These are phyloP conservation scores for Fusarium euwallaceae DNA, from an alignment of 2,329 filamentous ascomycete genomes.

Conservation along the genomic window DNA sequence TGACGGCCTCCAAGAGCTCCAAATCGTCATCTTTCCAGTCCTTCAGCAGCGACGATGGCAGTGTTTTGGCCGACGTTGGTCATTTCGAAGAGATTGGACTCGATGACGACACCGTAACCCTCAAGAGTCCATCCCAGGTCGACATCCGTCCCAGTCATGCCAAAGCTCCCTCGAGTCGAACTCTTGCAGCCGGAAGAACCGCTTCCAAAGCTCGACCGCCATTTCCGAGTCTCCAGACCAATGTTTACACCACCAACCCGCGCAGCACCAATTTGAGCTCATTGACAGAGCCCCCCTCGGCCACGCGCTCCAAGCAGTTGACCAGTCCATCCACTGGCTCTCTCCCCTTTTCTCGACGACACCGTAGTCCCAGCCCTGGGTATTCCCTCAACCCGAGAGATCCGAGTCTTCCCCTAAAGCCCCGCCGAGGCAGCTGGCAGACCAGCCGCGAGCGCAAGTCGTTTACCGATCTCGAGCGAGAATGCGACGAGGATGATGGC, in stretches of 20 bases:
- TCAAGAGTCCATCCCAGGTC: constrained; percentile 62
- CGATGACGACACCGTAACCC: constrained; percentile 70
- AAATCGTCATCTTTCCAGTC: constrained; percentile 92
- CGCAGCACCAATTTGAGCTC: constrained; percentile 62
- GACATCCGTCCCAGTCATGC: constrained; percentile 53
- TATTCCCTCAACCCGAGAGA: constrained; percentile 61
- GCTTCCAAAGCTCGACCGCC: constrained; percentile 56
- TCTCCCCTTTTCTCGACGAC: constrained; percentile 55
- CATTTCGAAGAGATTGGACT: constrained; percentile 96
- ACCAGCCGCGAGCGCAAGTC: constrained; percentile 75
- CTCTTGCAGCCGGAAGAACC: constrained; percentile 49
- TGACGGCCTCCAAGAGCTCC: constrained; percentile 87
- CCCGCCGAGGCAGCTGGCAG: constrained; percentile 79
- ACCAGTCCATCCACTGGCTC: constrained; percentile 53
- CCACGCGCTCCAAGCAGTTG: constrained; percentile 46
- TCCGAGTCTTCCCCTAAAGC: constrained; percentile 54
- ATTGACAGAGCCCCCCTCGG: constrained; percentile 52
- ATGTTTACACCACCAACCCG: constrained; percentile 62
- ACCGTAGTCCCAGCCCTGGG: constrained; percentile 66
- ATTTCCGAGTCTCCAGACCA: constrained; percentile 61
- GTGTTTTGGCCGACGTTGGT: constrained; percentile 77
- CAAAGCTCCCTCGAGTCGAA: constrained; percentile 48
- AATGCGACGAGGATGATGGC: constrained; percentile 81
- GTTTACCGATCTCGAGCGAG: constrained; percentile 77
- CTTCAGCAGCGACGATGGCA: constrained; percentile 79